Evolutionary conservation across 495 filamentous ascomycete genomes (phyloP).

Genomic region (Xylaria scruposa): DNA sequence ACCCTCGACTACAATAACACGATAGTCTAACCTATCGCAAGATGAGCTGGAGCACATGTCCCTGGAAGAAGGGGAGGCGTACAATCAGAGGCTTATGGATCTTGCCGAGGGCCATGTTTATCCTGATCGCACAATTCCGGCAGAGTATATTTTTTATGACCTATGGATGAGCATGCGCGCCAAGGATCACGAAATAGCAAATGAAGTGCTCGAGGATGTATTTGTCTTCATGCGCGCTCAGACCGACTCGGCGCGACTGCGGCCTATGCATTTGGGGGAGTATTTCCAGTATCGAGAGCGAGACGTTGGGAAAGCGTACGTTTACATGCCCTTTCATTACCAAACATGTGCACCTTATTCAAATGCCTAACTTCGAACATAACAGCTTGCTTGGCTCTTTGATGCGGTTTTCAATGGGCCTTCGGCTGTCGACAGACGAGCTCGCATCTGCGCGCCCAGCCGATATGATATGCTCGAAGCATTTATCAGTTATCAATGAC

Average conservation of each 20-base stretch:
- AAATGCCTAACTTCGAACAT: background rate
- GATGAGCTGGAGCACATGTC: conserved; percentile 52
- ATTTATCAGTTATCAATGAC: conserved; percentile 50
- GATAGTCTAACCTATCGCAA: conserved; percentile 19
- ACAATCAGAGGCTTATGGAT: conserved; percentile 47
- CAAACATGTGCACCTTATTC: background rate
- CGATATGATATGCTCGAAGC: conserved; percentile 44
- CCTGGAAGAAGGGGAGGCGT: conserved; percentile 42
- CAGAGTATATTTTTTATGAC: conserved; percentile 48
- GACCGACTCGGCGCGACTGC: conserved; percentile 31
- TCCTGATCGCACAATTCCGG: conserved; percentile 44
- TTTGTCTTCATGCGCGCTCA: conserved; percentile 49
- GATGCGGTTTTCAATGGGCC: conserved; percentile 48
- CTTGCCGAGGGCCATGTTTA: conserved; percentile 38
- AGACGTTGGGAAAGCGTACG: conserved; percentile 46
- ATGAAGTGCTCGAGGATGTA: conserved; percentile 43
- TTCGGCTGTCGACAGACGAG: conserved; percentile 36
- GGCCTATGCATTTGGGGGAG: conserved; percentile 32
- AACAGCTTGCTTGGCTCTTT: conserved; percentile 45
- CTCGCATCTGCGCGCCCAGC: conserved; percentile 31
- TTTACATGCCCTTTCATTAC: conserved; percentile 5
- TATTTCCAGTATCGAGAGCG: conserved; percentile 44
- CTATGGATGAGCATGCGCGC: conserved; percentile 49
- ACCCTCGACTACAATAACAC: too few species aligned
- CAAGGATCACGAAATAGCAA: conserved; percentile 38